Base-by-base conservation (phyloP, 2,329 filamentous ascomycete genomes). In the Helotiales sp. region DNA sequence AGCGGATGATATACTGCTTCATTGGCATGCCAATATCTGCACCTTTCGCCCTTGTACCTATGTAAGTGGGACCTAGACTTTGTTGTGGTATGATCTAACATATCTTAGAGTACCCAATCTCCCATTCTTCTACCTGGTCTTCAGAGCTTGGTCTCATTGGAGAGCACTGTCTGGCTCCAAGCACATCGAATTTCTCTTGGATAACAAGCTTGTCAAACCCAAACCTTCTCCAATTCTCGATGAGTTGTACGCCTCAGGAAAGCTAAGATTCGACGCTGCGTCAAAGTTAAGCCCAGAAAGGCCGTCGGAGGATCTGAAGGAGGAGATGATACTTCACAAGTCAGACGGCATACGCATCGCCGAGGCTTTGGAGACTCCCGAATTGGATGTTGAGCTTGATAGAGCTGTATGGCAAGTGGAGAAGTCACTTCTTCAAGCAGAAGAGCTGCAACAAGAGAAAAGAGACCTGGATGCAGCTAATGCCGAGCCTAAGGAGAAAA, bases 91-190 rank as follows among this genome's bases (percentile, higher is more conserved):
- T 56, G 53, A 60, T 36, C 33, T 10, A 47, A 19, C 40, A 30
- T 59, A 22, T 29, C n/a, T 12, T 65, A 96, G 91, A 61, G 82
- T 97, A 62, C 93, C 93, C 33, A 97, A 99, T 71, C 79, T 99
- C 12, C 95, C 95, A 17, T 98, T 98, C 79, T 98, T 98, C 79
- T 99, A 98, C 73, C 83, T 98, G 38, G 85, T 84, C 17, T 99
- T 96, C 77, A 84, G 95, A 63, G 89, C 91, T 25, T 98, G 90
- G 88, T 96, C 90, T 19, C 91, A 96, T 74, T 96, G 90, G 85
- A 84, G 88, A 76, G 95, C 95, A 53, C 77, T 96, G 54, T 84
- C 85, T 34, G 95, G 95, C 54, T 93, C 91, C 19, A 89, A 86
- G 68, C 90, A 98, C 71, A 77, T 98, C 31, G 84, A 93, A 64